Percentiles rank a stretch among this genome's conserved stretches.
These are phyloP conservation scores for Russula vinacea DNA, from an alignment of 768 basidiomycete genomes.

Conservation along the genomic window DNA sequence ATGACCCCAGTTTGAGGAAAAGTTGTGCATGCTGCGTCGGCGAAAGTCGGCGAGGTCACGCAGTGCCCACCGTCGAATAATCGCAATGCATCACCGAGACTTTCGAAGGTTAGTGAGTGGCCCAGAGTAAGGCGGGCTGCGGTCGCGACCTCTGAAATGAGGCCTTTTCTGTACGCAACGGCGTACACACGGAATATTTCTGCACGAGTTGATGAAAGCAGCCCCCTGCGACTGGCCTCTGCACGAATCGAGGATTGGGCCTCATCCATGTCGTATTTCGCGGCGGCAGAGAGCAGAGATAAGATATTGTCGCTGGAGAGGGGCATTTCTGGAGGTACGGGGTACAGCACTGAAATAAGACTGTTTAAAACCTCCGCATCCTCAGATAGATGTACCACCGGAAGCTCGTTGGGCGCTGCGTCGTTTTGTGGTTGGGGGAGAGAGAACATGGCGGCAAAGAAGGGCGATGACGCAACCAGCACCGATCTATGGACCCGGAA, in stretches of 20 bases:
- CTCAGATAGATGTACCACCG: neutral
- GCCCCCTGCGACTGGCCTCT: neutral
- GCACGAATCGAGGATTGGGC: neutral
- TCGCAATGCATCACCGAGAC: too few relatives aligned
- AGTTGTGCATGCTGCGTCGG: neutral
- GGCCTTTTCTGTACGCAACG: neutral
- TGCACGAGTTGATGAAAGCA: too few relatives aligned
- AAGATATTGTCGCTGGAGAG: neutral
- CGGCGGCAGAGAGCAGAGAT: neutral
- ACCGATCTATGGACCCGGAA: neutral
- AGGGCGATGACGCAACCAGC: neutral
- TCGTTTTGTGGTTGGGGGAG: neutral
- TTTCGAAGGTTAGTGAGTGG: too few relatives aligned
- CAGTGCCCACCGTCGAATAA: too few relatives aligned
- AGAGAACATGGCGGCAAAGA: neutral
- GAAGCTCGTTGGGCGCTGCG: neutral
- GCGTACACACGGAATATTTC: neutral
- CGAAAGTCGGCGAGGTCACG: too few relatives aligned
- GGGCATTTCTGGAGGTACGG: neutral
- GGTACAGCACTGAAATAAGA: neutral
- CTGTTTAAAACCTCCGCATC: neutral
- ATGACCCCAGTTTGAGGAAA: neutral
- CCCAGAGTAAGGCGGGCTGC: neutral
- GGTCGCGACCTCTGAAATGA: neutral
- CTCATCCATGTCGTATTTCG: neutral